Evolutionary conservation across 2,329 filamentous ascomycete genomes (phyloP).

Genomic region (Colletotrichum sp.): DNA sequence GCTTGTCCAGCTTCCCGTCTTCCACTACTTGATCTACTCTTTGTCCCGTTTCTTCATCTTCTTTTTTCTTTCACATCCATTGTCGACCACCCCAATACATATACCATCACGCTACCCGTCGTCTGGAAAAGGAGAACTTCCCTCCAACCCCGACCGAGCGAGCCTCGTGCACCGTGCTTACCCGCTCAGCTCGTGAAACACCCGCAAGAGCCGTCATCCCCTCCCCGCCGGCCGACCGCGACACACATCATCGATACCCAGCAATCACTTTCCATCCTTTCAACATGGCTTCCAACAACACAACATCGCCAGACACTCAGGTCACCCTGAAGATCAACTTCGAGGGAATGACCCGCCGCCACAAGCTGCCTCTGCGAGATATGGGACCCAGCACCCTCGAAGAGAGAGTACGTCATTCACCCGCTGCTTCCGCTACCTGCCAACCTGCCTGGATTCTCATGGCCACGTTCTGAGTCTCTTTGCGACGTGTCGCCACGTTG

Average conservation of each 20-base stretch:
- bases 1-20: not conserved
- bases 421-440: not conserved
- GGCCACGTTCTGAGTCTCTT: not conserved
- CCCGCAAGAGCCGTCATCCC: slow-evolving; percentile 15
- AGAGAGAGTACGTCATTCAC: slow-evolving; percentile 73
- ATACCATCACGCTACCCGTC: not conserved
- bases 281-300: slow-evolving; percentile 13
- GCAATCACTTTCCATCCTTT: not conserved
- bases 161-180: slow-evolving; percentile 17
- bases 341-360: slow-evolving; percentile 77
- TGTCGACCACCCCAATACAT: slow-evolving; percentile 49
- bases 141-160: slow-evolving; percentile 9
- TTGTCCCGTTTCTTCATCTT: not conserved
- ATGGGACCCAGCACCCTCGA: slow-evolving; percentile 77
- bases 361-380: slow-evolving; percentile 89
- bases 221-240: slow-evolving; percentile 17
- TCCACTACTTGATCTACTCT: not conserved
- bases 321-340: slow-evolving; percentile 85
- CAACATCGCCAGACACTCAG: slow-evolving; percentile 18
- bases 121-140: not conserved
- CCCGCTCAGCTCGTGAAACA: slow-evolving; percentile 19
- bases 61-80: slow-evolving; percentile 14
- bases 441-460: not conserved
- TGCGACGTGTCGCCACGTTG: not conserved
- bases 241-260: slow-evolving; percentile 1